Evolutionary conservation across 2,329 filamentous ascomycete genomes (phyloP), one percentile per base, ranked within the genome.

Genomic region (Colletotrichum tofieldiae): DNA sequence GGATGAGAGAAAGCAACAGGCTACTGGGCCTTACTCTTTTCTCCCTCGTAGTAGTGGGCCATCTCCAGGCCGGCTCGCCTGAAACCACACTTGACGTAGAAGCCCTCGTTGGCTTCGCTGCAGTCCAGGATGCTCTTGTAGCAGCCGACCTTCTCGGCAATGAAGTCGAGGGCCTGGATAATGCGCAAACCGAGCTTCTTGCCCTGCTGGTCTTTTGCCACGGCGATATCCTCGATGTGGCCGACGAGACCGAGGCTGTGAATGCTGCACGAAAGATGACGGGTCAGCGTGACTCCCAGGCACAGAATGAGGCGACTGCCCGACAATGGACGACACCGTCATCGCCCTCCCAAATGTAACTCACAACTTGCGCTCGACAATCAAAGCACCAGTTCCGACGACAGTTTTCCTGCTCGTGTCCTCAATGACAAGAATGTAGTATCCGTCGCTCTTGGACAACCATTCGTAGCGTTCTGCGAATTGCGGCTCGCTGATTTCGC

Each of bases 51-150:
- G 84, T 98, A 98, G 86, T 98, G 94, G 54, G 96, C 95, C 96
- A 99, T 98, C 84, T 99, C 94, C 68, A 98, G 85, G 20, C 96
- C 96, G 37, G 95, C 96, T 74, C 94, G 88, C 84, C 94, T 93
- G 84, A 97, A 98, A 71, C 96, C 96, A 84, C 96, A 98, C 88
- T 98, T 98, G 82, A 98, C 89, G 82, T 99, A 99, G 86, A 99
- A 98, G 29, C 95, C 96, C 83, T 98, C 95, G 82, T 98, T 99
- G 77, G 93, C 91, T 83, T 98, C 96, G 76, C 93, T 97, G 86
- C 96, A 99, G 83, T 98, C 96, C 75, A 98, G 89, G 77, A 99
- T 98, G 75, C 92, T 95, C 92, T 96, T 98, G 85, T 98, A 98
- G 84, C 96, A 98, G 67, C 96, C 96, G 70, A 96, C 92, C 81